These are phyloP conservation scores for Protostelium mycophagum DNA, from an alignment of 78 protist species.

Conservation along the genomic window DNA sequence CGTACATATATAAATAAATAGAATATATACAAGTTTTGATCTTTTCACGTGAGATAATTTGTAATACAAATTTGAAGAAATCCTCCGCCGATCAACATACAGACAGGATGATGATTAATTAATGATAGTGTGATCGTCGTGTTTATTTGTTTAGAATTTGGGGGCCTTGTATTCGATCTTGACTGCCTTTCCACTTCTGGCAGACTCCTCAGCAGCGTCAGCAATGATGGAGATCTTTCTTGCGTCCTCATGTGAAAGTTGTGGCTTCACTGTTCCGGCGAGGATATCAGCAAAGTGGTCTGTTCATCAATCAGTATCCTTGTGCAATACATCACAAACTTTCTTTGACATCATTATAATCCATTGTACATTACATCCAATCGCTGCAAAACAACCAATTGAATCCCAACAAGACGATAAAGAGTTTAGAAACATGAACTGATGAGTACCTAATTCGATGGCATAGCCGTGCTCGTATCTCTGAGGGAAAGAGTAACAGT, in stretches of 20 bases:
- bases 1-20: too few species aligned
- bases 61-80: too few species aligned
- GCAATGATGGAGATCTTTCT: constrained; percentile 7
- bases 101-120: too few species aligned
- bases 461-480: constrained; percentile 2
- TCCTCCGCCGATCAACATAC: too few species aligned
- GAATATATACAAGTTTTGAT: too few species aligned
- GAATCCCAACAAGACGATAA: not conserved
- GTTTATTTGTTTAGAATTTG: not conserved
- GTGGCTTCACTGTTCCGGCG: not conserved
- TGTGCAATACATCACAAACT: too few species aligned
- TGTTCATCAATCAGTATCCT: too few species aligned
- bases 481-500: constrained; percentile 1
- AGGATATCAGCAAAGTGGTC: constrained; percentile 5
- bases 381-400: too few species aligned
- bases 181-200: not conserved
- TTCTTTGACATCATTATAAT: too few species aligned
- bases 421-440: not conserved
- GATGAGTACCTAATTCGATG: not conserved
- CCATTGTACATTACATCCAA: too few species aligned
- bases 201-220: constrained; percentile 7
- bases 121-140: too few species aligned
- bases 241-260: constrained; percentile 3
- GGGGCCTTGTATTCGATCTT: not conserved
- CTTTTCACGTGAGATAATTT: too few species aligned